A percentile compares a stretch with the other conserved stretches of the same genome.
Conservation (phyloP, 2,329 filamentous ascomycete species). For the Thielaviopsis ethacetica region DNA sequence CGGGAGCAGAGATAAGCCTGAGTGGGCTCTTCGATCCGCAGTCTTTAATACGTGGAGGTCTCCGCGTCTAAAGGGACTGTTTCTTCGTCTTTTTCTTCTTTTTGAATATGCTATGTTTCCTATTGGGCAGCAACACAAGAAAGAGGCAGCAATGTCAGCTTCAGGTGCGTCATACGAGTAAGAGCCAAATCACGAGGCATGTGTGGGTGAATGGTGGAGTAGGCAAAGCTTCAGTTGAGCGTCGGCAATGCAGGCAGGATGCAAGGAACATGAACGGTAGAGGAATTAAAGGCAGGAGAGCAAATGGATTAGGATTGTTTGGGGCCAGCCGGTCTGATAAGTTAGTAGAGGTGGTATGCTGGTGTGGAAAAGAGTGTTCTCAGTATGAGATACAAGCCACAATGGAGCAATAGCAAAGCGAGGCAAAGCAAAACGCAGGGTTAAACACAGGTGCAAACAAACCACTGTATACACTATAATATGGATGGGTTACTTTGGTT, state of each 20-base stretch:
- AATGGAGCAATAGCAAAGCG: not conserved
- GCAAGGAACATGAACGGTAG: not conserved
- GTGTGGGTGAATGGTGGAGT: not conserved
- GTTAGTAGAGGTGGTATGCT: not conserved
- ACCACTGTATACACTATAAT: not conserved
- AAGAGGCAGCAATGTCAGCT: not conserved
- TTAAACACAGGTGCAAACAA: not conserved
- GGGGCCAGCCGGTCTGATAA: not conserved
- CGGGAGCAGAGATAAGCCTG: too few relatives aligned
- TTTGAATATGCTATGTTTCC: not conserved
- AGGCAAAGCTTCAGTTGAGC: not conserved
- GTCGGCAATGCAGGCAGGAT: not conserved
- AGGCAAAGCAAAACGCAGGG: not conserved
- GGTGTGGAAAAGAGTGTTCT: not conserved
- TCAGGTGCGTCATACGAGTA: not conserved
- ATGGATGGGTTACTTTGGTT: not conserved
- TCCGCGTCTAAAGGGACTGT: not conserved
- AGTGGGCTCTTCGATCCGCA: not conserved
- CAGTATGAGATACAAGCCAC: not conserved
- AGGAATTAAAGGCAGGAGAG: not conserved
- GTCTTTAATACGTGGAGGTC: not conserved
- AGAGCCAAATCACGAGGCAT: not conserved
- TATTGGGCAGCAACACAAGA: not conserved
- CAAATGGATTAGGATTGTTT: not conserved
- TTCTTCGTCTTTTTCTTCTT: not conserved